phyloP scores from a whole-genome alignment of 352 stramenopile species.

The Phytophthora tentaculata region DNA sequence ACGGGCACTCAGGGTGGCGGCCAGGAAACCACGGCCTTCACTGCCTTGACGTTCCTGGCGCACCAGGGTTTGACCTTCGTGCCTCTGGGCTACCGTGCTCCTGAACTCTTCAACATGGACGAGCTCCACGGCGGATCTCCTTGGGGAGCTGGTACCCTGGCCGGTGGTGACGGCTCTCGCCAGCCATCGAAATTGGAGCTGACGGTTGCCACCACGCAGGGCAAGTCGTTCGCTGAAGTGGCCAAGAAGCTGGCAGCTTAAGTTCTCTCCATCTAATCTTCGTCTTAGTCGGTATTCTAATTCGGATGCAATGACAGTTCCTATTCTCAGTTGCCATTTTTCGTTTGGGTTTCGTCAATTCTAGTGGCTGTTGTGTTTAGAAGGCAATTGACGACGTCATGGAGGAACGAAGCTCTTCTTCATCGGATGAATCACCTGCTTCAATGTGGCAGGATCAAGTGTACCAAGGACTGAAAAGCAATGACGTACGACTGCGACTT shows the following conservation, averaged over 20 bases:
- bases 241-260: constrained; percentile 82
- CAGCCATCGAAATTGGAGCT: constrained; percentile 84
- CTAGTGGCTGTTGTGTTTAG: too few relatives aligned
- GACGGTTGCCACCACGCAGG: constrained; percentile 76
- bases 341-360: constrained; percentile 18
- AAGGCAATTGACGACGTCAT: too few relatives aligned
- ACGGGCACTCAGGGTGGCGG: constrained; percentile 34
- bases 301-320: constrained; percentile 23
- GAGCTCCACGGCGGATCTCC: constrained; percentile 35
- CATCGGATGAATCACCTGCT: neutral
- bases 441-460: constrained; percentile 23
- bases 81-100: constrained; percentile 30
- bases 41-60: constrained; percentile 33
- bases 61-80: constrained; percentile 36
- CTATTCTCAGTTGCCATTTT: too few relatives aligned
- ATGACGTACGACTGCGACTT: constrained; percentile 40
- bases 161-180: constrained; percentile 39
- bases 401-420: neutral
- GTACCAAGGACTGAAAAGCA: constrained; percentile 28
- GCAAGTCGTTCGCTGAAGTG: constrained; percentile 81
- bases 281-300: constrained; percentile 20
- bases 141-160: constrained; percentile 32
- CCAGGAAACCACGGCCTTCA: constrained; percentile 37
- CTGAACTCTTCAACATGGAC: constrained; percentile 37
- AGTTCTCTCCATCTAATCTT: neutral